phyloP scores from a whole-genome alignment of 1,284 basidiomycete species.

The Ceratobasidium sp. region DNA sequence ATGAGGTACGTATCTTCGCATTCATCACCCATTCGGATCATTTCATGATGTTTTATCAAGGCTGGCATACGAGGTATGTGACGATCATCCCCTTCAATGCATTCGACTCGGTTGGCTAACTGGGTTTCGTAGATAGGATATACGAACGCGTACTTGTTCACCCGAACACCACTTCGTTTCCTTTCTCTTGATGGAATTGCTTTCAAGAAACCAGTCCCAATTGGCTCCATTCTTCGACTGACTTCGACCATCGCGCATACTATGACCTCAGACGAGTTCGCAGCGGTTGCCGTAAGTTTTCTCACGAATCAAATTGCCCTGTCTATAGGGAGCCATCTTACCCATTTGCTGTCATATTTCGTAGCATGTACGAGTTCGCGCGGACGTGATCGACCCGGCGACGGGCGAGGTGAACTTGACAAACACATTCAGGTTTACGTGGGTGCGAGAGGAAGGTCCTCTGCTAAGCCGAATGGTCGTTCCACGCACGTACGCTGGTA shows the following conservation, averaged over 20 bases:
- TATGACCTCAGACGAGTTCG: slow-evolving; percentile 60
- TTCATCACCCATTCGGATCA: background rate
- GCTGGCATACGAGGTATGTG: slow-evolving; percentile 71
- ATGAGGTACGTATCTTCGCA: slow-evolving; percentile 23
- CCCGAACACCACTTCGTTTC: slow-evolving; percentile 76
- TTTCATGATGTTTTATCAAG: slow-evolving; percentile 52
- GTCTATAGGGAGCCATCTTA: background rate
- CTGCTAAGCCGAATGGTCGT: slow-evolving; percentile 70
- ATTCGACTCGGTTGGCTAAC: background rate
- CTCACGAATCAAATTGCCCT: slow-evolving; percentile 50
- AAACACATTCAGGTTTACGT: slow-evolving; percentile 80
- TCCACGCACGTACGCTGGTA: slow-evolving; percentile 78
- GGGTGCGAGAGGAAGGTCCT: slow-evolving; percentile 63
- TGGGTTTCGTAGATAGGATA: slow-evolving; percentile 72
- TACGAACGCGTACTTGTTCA: slow-evolving; percentile 78
- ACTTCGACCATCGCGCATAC: slow-evolving; percentile 77
- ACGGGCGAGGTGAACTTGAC: slow-evolving; percentile 77
- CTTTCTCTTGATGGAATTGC: slow-evolving; percentile 83
- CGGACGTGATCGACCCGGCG: slow-evolving; percentile 80
- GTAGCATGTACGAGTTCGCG: slow-evolving; percentile 79
- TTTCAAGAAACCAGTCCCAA: slow-evolving; percentile 84
- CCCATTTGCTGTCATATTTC: background rate
- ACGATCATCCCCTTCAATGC: slow-evolving; percentile 11
- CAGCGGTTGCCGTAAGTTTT: slow-evolving; percentile 66
- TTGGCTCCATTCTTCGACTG: slow-evolving; percentile 82